Evolutionary conservation across 257 asterid species (phyloP), one percentile per base, ranked within the genome.

Genomic region (Forsythia suspensa): DNA sequence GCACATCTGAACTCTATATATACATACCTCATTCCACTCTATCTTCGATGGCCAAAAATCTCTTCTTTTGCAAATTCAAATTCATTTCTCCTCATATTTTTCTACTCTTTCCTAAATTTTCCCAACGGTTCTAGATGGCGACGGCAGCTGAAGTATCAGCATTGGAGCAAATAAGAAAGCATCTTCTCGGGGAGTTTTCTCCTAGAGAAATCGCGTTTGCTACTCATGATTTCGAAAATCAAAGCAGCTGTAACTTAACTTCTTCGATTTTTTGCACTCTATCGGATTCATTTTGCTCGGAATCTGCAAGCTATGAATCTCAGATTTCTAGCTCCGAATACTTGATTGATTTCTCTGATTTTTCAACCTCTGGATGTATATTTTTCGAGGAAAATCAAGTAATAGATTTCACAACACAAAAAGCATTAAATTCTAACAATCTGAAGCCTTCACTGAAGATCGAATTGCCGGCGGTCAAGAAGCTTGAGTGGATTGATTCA

Each of bases 181-280:
- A 87, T 75, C 87, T 87, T 15, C 57, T 87, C 61, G 87, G 86
- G 0, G 90, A 87, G 37, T 82, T 71, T 68, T 71, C 85, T 21
- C 75, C 82, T 4, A 57, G 6, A 8, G 73, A 63, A 11, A 46
- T 44, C 46, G 10, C 59, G n/a, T 75, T 75, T 39, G 71, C 71
- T 20, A 55, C 42, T 29, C 34, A 29, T 29, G 78, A 18, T 46
- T 13, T 24, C 7, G 70, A 68, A 1, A 52, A 72, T 69, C 70
- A 5, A 11, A 15, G 37, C 67, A 61, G 69, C 42, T 5, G 1
- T 41, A 42, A 38, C 37, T 46, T 76, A 0, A 63, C 40, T 24
- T 72, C 81, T 4, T 81, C 76, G 40, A 34, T 51, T 34, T 67
- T 61, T 5, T 73, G 70, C 18, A 65, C 74, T 18, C 82, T 43